These are phyloP conservation scores for Plasmopara halstedii DNA, from an alignment of 352 stramenopile genomes.

Conservation along the genomic window DNA sequence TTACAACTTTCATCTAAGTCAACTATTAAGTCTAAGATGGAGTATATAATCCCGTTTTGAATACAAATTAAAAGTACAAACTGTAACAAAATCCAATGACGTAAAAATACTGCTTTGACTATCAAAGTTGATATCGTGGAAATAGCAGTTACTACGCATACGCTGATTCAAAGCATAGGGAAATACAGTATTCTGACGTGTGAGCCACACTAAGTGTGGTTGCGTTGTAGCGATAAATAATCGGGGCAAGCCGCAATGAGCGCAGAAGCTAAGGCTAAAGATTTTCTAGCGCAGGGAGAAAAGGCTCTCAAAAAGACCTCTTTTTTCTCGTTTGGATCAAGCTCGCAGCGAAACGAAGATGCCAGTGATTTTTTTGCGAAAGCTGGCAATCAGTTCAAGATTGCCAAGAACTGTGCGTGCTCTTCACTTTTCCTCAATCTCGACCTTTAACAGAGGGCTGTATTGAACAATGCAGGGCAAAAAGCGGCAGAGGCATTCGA, in stretches of 20 bases:
- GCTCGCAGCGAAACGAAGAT: conserved; percentile 93
- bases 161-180: too few species aligned
- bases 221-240: too few species aligned
- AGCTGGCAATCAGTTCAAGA: conserved; percentile 95
- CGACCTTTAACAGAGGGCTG: conserved; percentile 19
- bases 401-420: conserved; percentile 83
- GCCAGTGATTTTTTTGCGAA: conserved; percentile 93
- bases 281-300: conserved; percentile 80
- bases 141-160: too few species aligned
- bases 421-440: background rate
- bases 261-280: conserved; percentile 62
- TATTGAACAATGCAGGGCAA: conserved; percentile 40
- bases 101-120: too few species aligned
- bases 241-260: conserved; percentile 29
- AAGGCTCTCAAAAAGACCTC: conserved; percentile 91
- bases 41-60: too few species aligned
- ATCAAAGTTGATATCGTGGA: too few species aligned
- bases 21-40: too few species aligned
- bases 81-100: too few species aligned
- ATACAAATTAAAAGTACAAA: too few species aligned
- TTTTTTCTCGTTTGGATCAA: conserved; percentile 94
- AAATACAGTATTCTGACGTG: too few species aligned
- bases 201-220: too few species aligned
- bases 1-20: too few species aligned
- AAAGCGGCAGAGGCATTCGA: conserved; percentile 67